Evolutionary conservation across 768 basidiomycete genomes (phyloP), one percentile per base, ranked within the genome.

Genomic region (Coprinopsis marcescibilis): DNA sequence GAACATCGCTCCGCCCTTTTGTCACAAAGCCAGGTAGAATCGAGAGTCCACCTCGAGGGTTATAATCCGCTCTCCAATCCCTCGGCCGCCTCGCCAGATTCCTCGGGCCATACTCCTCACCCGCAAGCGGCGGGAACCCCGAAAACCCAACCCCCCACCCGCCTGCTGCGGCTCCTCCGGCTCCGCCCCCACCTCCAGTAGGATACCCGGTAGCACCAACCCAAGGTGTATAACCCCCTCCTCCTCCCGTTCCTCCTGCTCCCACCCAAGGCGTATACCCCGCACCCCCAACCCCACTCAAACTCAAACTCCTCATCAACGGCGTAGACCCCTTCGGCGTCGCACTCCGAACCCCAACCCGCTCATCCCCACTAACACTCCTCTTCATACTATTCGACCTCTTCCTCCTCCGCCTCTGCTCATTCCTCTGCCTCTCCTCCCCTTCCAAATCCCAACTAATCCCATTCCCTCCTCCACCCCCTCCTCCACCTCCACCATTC

Each of bases 61-160:
- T 57, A 54, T 68, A 74, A 45, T 71, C 72, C 3, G 66, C 60
- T 40, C 72, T 62, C 72, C 72, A 74, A 54, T 74, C 72, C 17
- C 61, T 49, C 27, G 72, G 72, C 11, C 72, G 55, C 43, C 61
- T 56, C 19, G 71, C 63, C 3, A 71, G 55, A 45, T 73, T 71
- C 15, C 58, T 52, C 39, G 57, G 58, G 17, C 56, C 47, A 35
- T 61, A 60, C 24, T 43, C 54, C 1, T 62, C 61, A 3, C 29
- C 36, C 39, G 38, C 20, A 14, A 7, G 21, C 35, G 44, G 40
- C 30, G 32, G 23, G 42, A 33, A 41, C 45, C 45, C 34, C 33
- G 44, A 23, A 38, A 24, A 37, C 12, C 25, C 29, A 19, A 44
- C 41, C 37, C 29, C 27, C 8, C 35, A 17, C 6, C 24, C 21